Base-by-base conservation (phyloP, 2,329 filamentous ascomycete genomes). In the Fusarium protoensiforme region DNA sequence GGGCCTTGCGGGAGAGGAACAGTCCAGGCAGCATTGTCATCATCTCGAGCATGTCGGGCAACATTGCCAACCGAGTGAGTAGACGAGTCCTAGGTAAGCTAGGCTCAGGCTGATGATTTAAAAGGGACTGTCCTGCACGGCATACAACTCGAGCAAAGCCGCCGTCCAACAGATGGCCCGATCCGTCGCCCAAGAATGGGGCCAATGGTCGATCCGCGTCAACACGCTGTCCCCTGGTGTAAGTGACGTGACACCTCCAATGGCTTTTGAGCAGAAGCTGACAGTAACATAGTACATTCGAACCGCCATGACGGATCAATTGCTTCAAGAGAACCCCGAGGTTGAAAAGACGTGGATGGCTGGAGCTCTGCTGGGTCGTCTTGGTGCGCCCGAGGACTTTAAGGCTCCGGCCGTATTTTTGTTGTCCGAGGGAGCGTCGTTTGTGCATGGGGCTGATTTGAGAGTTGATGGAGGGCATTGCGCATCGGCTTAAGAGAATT, bases 151-250 rank as follows among this genome's bases (percentile, higher is more conserved):
- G 24, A 89, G 86, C 38, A 92, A 92, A 80, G 89, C 88, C 11
- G 90, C 87, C 18, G 89, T 91, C 1, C 85, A 90, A 60, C 89
- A 91, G 75, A 84, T 92, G 53, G 87, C 83, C 22, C 86, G 89
- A 43, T 91, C 89, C 58, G 83, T 92, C 5, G 90, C 90, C 7
- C 83, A 87, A 22, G 90, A 92, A 82, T 92, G 90, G 90, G 90
- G 89, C 22, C 81, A 86, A 64, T 84, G 90, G 78, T 88, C 87
- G 29, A 92, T 93, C 63, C 85, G 91, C 10, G 87, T 93, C 68
- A 93, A 92, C 79, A 92, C 89, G 1, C 84, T 93, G 53, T 92
- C 89, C 53, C 90, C 91, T 0, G 91, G 91, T 4, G 54, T 57
- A 24, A 39, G 35, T 57, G 8, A 20, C 1, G 35, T 57, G 8